A percentile compares a stretch with the other conserved stretches of the same genome.
These are phyloP conservation scores for Calonectria leucothoes DNA, from an alignment of 2,329 filamentous ascomycete genomes.

Conservation along the genomic window DNA sequence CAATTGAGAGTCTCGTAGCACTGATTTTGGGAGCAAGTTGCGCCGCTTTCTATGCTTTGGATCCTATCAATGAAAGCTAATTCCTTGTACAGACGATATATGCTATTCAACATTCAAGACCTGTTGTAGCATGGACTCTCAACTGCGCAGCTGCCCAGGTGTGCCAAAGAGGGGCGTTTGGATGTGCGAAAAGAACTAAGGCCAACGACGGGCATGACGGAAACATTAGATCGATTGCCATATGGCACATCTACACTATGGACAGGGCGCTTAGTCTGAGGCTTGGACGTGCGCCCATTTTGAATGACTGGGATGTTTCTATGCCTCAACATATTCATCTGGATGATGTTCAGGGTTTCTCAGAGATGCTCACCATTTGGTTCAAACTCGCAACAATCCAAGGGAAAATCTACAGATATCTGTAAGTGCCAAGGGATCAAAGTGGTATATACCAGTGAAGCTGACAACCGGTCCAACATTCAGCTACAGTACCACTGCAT, in stretches of 20 bases:
- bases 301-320: slow-evolving; percentile 71
- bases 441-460: too few relatives aligned
- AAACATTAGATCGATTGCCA: slow-evolving; percentile 55
- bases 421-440: slow-evolving; percentile 49
- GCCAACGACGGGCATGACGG: slow-evolving; percentile 46
- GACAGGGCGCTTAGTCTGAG: slow-evolving; percentile 69
- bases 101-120: slow-evolving; percentile 70
- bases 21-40: slow-evolving; percentile 63
- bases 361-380: slow-evolving; percentile 62
- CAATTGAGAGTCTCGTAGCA: slow-evolving; percentile 65
- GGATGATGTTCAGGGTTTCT: slow-evolving; percentile 51
- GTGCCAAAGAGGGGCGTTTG: slow-evolving; percentile 70
- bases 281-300: slow-evolving; percentile 67
- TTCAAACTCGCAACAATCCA: slow-evolving; percentile 67
- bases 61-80: neutral
- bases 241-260: slow-evolving; percentile 66
- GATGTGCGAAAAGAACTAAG: slow-evolving; percentile 56
- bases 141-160: slow-evolving; percentile 68
- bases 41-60: too few relatives aligned
- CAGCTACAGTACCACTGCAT: slow-evolving; percentile 61
- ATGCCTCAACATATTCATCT: slow-evolving; percentile 56
- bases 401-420: slow-evolving; percentile 67
- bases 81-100: slow-evolving; percentile 62
- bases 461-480: slow-evolving; percentile 10
- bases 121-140: slow-evolving; percentile 72